phyloP scores from a whole-genome alignment of 345 rosid genomes.

The Physaria fendleri region DNA sequence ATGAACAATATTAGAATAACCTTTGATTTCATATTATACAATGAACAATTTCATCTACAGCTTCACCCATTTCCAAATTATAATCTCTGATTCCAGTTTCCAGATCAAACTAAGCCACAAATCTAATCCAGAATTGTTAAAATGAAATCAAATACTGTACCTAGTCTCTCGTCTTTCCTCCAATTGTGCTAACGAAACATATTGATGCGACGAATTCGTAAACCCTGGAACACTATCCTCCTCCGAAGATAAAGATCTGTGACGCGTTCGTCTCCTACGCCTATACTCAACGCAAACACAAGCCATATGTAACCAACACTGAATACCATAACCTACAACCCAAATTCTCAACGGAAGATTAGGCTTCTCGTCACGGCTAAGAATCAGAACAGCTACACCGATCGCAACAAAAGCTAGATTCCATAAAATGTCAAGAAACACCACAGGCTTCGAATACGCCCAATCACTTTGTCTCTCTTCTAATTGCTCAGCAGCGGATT shows the following conservation, averaged over 20 bases:
- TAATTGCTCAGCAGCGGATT: conserved; percentile 28
- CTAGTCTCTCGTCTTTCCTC: conserved; percentile 52
- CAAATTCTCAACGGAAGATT: conserved; percentile 69
- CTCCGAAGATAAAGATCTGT: conserved; percentile 17
- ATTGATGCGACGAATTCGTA: conserved; percentile 34
- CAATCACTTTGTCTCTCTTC: conserved; percentile 51
- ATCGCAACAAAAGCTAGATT: conserved; percentile 77
- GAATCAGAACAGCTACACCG: conserved; percentile 49
- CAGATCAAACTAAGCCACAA: background rate
- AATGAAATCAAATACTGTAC: conserved; percentile 27
- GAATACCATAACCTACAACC: conserved; percentile 69
- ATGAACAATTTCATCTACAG: background rate
- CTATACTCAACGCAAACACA: conserved; percentile 71
- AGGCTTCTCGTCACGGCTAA: conserved; percentile 60
- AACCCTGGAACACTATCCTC: conserved; percentile 31
- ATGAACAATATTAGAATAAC: no score
- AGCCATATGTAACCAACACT: conserved; percentile 65
- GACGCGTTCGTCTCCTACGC: conserved; percentile 39
- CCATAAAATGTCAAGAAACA: conserved; percentile 76
- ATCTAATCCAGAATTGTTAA: background rate
- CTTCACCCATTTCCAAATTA: background rate
- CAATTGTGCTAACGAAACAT: conserved; percentile 54
- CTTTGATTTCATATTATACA: no score
- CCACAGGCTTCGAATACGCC: conserved; percentile 96
- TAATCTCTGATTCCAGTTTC: background rate